Base-by-base conservation (phyloP, 2,329 filamentous ascomycete genomes). In the Chaetomiaceae sp. region DNA sequence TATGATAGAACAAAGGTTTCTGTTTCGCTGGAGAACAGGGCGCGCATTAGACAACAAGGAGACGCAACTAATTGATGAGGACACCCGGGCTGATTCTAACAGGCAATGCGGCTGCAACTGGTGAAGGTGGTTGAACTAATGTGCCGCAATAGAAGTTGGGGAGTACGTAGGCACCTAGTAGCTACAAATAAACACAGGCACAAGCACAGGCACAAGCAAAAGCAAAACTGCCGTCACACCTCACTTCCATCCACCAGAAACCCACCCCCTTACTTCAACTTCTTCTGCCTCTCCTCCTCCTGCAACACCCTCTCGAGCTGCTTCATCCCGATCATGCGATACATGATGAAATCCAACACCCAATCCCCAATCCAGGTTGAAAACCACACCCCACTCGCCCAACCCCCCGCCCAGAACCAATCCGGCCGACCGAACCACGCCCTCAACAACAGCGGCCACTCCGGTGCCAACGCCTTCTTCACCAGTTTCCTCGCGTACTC, bases 401-500 rank as follows among this genome's bases (percentile, higher is more conserved):
- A 60, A 1, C 71, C 72, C 10, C 72, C 72, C 6, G 55, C 64
- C 70, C 70, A 74, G 54, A 73, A 68, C 69, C 71, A 75, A 58
- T 75, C 72, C 8, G 70, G 69, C 6, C 71, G 60, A 3, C 72
- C 71, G n/a, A 73, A 62, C 64, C 68, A 69, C 5, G 58, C 46
- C 2, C 71, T 61, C 43, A 72, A 30, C 34, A 70, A 51, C 16
- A 58, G 16, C 3, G 68, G 68, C 23, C 55, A 51, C 59, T 74
- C 71, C 0, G 64, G 59, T 32, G 59, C 59, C 34, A 79, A 64
- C 2, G 75, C 75, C 25, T 71, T 67, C 0, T 45, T 53, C 4
- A 77, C 77, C 3, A 81, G 56, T 46, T 67, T 66, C 29, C 57
- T 51, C 0, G 77, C 75, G 58, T 75, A 80, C 0, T 51, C 63